Evolutionary conservation across 164 flowering plant species (phyloP), one percentile per base, ranked within the genome.

Genomic region (Euptelea pleiosperma): DNA sequence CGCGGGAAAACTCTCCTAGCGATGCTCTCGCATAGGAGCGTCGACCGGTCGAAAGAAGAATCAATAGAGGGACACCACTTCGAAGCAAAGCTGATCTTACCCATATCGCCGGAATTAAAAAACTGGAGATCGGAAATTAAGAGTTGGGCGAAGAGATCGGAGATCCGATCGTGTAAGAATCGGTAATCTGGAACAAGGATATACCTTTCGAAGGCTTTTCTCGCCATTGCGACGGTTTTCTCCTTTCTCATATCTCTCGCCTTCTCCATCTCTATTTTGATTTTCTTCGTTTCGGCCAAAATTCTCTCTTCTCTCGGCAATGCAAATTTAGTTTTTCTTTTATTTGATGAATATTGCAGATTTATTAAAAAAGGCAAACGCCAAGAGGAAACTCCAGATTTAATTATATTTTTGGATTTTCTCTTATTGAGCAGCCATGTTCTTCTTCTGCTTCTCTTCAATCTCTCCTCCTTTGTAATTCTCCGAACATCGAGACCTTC

Each of bases 1-100:
- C 59, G 36, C 0, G 74, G 70, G 29, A 71, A 67, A 26, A 71
- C 47, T 47, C 56, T 66, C 57, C 62, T 66, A 0, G 71, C 61
- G 16, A 67, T 63, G 34, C 37, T 55, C 57, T 67, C 68, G 30
- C 75, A 71, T 1, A 71, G 33, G 8, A 71, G 55, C 0, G 61
- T 71, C 1, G 68, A 29, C 24, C 52, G 46, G 55, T 71, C 71
- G 12, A 43, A 71, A 14, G 68, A 57, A 3, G 56, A 34, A 36
- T 71, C 58, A 1, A 71, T 7, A 8, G 67, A 58, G 11, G 75
- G 71, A 45, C 75, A 71, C 75, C 75, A 66, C 34, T 71, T 71
- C 4, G 75, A 22, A 3, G 65, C 70, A 4, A 66, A 47, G 25
- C 71, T 71, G 37, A 71, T 71, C 39, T 58, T 71, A 0, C 6